phyloP scores from a whole-genome alignment of 192 early-diverging fungal genomes.

The Radiomyces spectabilis region DNA sequence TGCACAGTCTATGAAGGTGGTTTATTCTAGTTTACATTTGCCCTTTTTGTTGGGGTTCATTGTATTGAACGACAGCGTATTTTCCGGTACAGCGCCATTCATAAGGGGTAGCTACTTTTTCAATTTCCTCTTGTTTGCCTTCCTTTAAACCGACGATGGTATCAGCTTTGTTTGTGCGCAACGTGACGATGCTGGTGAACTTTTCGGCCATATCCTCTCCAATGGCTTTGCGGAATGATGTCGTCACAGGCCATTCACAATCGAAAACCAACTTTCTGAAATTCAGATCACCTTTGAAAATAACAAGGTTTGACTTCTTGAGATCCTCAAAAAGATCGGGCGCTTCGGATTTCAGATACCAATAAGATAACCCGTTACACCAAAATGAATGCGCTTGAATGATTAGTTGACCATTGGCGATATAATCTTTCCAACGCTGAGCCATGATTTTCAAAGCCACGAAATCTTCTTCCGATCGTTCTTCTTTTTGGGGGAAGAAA shows the following conservation, averaged over 20 bases:
- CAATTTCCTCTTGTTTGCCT: constrained; percentile 49
- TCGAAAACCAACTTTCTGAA: constrained; percentile 95
- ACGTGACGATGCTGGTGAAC: constrained; percentile 58
- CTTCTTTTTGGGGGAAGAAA: constrained; percentile 20
- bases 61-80: constrained; percentile 59
- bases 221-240: constrained; percentile 77
- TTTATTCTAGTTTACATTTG: too few relatives aligned
- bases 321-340: constrained; percentile 56
- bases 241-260: constrained; percentile 75
- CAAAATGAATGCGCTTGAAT: constrained; percentile 75
- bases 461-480: constrained; percentile 22
- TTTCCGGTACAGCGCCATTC: constrained; percentile 69
- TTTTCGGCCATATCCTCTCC: constrained; percentile 54
- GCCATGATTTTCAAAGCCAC: constrained; percentile 44
- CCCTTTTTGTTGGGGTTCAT: too few relatives aligned
- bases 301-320: constrained; percentile 51
- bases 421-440: constrained; percentile 55
- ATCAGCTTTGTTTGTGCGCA: constrained; percentile 89
- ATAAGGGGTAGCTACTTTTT: constrained; percentile 20
- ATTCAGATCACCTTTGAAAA: constrained; percentile 98
- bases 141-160: constrained; percentile 61
- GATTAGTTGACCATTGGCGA: constrained; percentile 57
- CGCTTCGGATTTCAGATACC: constrained; percentile 63
- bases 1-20: too few relatives aligned
- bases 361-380: constrained; percentile 78